Conservation (phyloP, 1,284 basidiomycete species). For the Cutaneotrichosporon mucoides region DNA sequence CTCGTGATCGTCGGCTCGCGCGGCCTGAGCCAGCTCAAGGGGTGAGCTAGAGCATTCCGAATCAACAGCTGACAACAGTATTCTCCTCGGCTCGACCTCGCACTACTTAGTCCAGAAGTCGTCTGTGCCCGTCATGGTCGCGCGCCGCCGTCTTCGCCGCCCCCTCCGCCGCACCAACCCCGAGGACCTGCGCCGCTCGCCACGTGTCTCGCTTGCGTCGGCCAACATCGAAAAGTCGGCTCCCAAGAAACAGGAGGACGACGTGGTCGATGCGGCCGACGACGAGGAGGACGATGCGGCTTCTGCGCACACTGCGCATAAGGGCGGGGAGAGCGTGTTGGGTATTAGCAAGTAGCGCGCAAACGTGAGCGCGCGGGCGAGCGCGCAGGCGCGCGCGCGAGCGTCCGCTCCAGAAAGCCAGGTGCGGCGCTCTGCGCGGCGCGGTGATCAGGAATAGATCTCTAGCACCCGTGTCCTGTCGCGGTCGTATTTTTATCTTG, state of each 20-base stretch:
- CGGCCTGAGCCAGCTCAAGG: conserved; percentile 82
- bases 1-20: conserved; percentile 95
- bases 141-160: conserved; percentile 75
- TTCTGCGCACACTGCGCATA: neutral
- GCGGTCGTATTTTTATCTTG: neutral
- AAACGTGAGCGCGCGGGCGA: no score
- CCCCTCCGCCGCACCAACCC: conserved; percentile 54
- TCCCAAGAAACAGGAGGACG: conserved; percentile 48
- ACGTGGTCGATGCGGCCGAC: conserved; percentile 45
- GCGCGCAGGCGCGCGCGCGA: no score
- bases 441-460: neutral
- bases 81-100: conserved; percentile 92
- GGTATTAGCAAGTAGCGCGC: no score
- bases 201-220: conserved; percentile 76
- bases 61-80: conserved; percentile 53
- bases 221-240: conserved; percentile 66
- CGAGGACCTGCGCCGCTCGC: conserved; percentile 49
- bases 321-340: neutral
- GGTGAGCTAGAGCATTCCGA: conserved; percentile 53
- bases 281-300: conserved; percentile 16
- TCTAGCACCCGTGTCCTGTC: neutral
- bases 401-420: no score
- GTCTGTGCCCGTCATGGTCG: conserved; percentile 87
- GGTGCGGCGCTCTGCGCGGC: no score
- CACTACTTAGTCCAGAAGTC: conserved; percentile 95